Evolutionary conservation across 208 protist species (phyloP).

Genomic region (Leishmania guyanensis): DNA sequence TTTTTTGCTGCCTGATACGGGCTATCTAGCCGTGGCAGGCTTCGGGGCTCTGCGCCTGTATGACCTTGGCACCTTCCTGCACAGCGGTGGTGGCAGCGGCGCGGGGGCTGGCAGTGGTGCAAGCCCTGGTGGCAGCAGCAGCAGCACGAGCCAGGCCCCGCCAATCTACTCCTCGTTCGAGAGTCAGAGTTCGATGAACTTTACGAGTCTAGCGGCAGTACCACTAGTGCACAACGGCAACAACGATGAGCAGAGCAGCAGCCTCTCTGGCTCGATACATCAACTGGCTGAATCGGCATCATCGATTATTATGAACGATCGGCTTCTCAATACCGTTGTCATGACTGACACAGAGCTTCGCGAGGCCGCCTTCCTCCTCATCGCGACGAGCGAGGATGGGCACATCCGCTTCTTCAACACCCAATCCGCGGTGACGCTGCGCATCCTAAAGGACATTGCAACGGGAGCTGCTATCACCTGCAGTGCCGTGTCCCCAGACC

Average conservation of each 20-base stretch:
- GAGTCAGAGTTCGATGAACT: slow-evolving; percentile 77
- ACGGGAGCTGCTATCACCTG: slow-evolving; percentile 84
- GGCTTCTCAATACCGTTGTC: slow-evolving; percentile 21
- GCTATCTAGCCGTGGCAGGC: slow-evolving; percentile 68
- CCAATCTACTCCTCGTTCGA: slow-evolving; percentile 70
- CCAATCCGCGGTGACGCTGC: slow-evolving; percentile 44
- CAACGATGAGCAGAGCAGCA: slow-evolving; percentile 23
- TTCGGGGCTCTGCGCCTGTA: slow-evolving; percentile 78
- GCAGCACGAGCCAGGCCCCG: slow-evolving; percentile 37
- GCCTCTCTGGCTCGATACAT: slow-evolving; percentile 18
- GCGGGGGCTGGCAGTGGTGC: background rate
- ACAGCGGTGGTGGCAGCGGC: slow-evolving; percentile 5
- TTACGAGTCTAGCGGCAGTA: slow-evolving; percentile 78
- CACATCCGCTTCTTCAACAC: slow-evolving; percentile 86
- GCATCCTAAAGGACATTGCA: slow-evolving; percentile 67
- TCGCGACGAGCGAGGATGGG: slow-evolving; percentile 83
- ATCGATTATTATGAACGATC: slow-evolving; percentile 20
- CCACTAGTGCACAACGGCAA: slow-evolving; percentile 31
- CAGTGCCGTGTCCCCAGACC: slow-evolving; percentile 69
- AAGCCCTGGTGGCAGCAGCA: background rate
- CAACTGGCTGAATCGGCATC: slow-evolving; percentile 17
- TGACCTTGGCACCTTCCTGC: slow-evolving; percentile 17
- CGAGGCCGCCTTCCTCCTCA: slow-evolving; percentile 39
- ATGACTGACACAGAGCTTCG: slow-evolving; percentile 22
- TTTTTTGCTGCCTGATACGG: slow-evolving; percentile 51